Base-by-base conservation (phyloP, 78 protist genomes). In the Dictyostelium citrinum region DNA sequence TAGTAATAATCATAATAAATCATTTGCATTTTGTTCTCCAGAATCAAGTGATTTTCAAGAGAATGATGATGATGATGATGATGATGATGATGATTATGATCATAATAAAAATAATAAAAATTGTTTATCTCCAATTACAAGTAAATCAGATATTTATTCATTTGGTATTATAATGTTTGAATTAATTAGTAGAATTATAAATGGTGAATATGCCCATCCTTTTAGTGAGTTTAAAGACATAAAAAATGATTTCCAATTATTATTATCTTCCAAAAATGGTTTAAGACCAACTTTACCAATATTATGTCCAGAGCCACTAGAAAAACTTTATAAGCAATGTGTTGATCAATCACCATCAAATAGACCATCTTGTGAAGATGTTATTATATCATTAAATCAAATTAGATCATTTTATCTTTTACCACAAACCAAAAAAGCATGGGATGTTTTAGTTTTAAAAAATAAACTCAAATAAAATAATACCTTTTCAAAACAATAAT, bases 141-240 rank as follows among this genome's bases (percentile, higher is more conserved):
- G 27, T 4, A 93, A 95, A 58, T 68, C 78, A 1, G 97, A 95
- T 35, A 83, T 95, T 24, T 95, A 82, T 61, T 80, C 95, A 2
- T 70, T 95, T 16, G 97, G 91, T 58, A 90, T 95, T 16, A 51
- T 90, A n/a, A 37, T 95, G 45, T 95, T 91, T 90, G 97, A 95
- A 64, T 43, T 95, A 41, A 81, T 95, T 5, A 74, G 41, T 14
- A 91, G 97, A 64, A 60, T 80, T 22, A 55, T 95, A 3, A 43
- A 61, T 27, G 43, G 92, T 4, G 70, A 72, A 31, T 95, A 95
- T 43, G 37, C 61, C 4, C 7, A 76, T 3, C 96, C 96, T 3
- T 92, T 46, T 29, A 76, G 83, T 85, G 91, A 85, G 61, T 85
- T 17, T 24, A 11, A 22, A 41, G 27, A 45, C 16, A 37, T 45